phyloP scores from a whole-genome alignment of 257 asterid genomes.

The Ligustrum vulgare region DNA sequence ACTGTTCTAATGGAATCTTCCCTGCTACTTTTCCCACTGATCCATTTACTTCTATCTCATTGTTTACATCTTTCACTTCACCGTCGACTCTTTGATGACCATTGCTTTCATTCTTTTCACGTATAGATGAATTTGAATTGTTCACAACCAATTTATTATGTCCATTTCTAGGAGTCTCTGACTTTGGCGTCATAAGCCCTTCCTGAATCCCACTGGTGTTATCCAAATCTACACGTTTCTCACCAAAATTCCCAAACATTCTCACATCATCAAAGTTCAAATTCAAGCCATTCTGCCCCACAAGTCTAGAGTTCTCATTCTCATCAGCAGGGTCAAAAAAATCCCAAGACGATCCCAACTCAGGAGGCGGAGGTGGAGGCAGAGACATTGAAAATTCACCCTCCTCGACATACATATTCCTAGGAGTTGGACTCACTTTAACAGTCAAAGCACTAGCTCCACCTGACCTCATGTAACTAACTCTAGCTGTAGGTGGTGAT shows the following conservation, averaged over 20 bases:
- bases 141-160: slow-evolving; percentile 26
- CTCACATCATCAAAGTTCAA: slow-evolving; percentile 33
- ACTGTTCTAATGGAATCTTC: slow-evolving; percentile 36
- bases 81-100: slow-evolving; percentile 31
- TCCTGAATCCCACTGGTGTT: slow-evolving; percentile 37
- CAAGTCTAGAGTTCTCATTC: slow-evolving; percentile 71
- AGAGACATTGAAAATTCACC: slow-evolving; percentile 65
- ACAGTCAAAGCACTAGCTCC: slow-evolving; percentile 68
- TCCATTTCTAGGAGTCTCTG: slow-evolving; percentile 30
- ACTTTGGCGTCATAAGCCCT: slow-evolving; percentile 45
- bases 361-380: slow-evolving; percentile 87
- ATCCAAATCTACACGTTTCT: slow-evolving; percentile 33
- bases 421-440: slow-evolving; percentile 47
- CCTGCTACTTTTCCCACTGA: slow-evolving; percentile 27
- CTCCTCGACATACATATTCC: slow-evolving; percentile 62
- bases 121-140: slow-evolving; percentile 21
- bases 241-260: slow-evolving; percentile 32
- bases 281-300: slow-evolving; percentile 41
- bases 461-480: slow-evolving; percentile 84
- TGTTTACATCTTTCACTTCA: slow-evolving; percentile 31
- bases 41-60: slow-evolving; percentile 33
- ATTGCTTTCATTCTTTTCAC: slow-evolving; percentile 27
- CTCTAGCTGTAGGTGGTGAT: slow-evolving; percentile 62
- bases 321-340: slow-evolving; percentile 75
- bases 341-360: slow-evolving; percentile 72